Evolutionary conservation across 2,329 filamentous ascomycete species (phyloP).

Genomic region (Didymella lethalis): DNA sequence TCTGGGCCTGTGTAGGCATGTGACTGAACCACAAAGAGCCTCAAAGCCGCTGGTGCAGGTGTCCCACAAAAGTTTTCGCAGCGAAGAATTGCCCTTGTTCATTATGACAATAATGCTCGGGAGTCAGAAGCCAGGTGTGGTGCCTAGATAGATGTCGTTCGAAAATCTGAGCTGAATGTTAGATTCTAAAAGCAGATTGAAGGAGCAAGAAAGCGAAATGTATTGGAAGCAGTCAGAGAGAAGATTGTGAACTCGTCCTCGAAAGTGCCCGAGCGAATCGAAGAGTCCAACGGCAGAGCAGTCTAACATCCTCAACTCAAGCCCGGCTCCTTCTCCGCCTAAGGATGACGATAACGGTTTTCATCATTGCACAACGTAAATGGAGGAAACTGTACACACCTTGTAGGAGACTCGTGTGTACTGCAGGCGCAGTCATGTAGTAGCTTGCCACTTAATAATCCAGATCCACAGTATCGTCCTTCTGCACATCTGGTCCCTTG

Average conservation of each 20-base stretch:
- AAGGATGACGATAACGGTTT: conserved; percentile 96
- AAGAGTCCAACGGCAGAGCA: conserved; percentile 30
- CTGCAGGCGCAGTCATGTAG: neutral
- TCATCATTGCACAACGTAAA: conserved; percentile 71
- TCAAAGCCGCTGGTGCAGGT: no score
- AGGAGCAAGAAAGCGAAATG: neutral
- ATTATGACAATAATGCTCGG: no score
- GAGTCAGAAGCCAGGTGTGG: no score
- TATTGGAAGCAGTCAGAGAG: conserved; percentile 43
- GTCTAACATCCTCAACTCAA: conserved; percentile 36
- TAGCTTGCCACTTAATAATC: conserved; percentile 53
- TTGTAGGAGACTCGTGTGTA: neutral
- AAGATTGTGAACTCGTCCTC: conserved; percentile 48
- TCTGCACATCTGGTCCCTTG: conserved; percentile 54
- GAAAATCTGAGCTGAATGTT: no score
- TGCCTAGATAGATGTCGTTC: no score
- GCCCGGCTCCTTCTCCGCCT: conserved; percentile 67
- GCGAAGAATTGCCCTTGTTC: no score
- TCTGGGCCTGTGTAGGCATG: no score
- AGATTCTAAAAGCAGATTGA: no score
- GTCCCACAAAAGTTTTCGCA: no score
- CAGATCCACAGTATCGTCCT: conserved; percentile 52
- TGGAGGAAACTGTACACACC: conserved; percentile 13
- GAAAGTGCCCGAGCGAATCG: conserved; percentile 34
- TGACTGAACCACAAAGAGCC: no score